phyloP scores from a whole-genome alignment of 2,329 filamentous ascomycete species.

The Zymoseptoria passerinii region DNA sequence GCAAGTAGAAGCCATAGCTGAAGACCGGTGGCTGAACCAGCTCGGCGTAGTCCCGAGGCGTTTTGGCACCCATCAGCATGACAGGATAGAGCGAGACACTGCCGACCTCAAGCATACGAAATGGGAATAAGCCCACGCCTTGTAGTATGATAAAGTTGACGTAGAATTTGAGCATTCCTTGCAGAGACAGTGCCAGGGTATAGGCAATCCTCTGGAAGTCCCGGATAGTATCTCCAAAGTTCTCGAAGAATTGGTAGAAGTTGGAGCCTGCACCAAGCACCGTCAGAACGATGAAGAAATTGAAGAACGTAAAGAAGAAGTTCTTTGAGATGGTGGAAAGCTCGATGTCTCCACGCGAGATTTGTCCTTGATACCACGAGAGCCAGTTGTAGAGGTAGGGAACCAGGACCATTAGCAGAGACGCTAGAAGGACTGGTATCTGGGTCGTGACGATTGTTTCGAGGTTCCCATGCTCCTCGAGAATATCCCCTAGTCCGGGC shows the following conservation, averaged over 20 bases:
- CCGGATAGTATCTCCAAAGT: slow-evolving; percentile 62
- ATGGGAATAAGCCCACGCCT: slow-evolving; percentile 84
- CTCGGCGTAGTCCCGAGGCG: slow-evolving; percentile 80
- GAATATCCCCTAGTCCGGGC: slow-evolving; percentile 58
- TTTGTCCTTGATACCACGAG: slow-evolving; percentile 85
- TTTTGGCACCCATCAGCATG: slow-evolving; percentile 67
- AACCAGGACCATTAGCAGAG: slow-evolving; percentile 78
- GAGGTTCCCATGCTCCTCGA: slow-evolving; percentile 61
- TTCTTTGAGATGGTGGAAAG: slow-evolving; percentile 95
- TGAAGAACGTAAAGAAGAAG: slow-evolving; percentile 98
- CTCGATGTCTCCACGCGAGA: slow-evolving; percentile 89
- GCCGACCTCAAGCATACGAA: slow-evolving; percentile 83
- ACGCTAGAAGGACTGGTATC: slow-evolving; percentile 75
- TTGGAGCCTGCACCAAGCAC: slow-evolving; percentile 72
- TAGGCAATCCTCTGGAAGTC: slow-evolving; percentile 73
- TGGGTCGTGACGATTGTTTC: slow-evolving; percentile 77
- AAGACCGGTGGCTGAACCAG: slow-evolving; percentile 76
- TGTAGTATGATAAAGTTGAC: slow-evolving; percentile 91
- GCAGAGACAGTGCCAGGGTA: slow-evolving; percentile 66
- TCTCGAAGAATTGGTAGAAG: slow-evolving; percentile 51
- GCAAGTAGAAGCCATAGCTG: slow-evolving; percentile 92
- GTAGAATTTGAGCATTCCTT: slow-evolving; percentile 73
- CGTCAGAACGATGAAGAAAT: slow-evolving; percentile 93
- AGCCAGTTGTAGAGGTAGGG: slow-evolving; percentile 94
- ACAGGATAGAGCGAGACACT: slow-evolving; percentile 77